These are phyloP conservation scores for Aplosporella prunicola DNA, from an alignment of 2,329 filamentous ascomycete species.

Conservation along the genomic window DNA sequence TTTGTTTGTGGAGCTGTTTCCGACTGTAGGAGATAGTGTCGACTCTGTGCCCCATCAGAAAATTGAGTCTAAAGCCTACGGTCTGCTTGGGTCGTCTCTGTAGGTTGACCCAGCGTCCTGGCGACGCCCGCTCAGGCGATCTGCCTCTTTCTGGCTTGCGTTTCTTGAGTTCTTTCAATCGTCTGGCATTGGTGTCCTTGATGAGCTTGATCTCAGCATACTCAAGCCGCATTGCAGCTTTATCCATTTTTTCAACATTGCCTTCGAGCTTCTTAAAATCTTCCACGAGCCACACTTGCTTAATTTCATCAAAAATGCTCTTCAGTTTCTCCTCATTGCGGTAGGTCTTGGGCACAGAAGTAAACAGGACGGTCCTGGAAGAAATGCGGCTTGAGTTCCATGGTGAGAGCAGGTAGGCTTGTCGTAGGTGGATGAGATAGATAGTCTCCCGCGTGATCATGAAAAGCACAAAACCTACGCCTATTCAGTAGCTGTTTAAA, in stretches of 20 bases:
- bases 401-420: slow-evolving; percentile 38
- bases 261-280: slow-evolving; percentile 36
- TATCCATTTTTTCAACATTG: slow-evolving; percentile 36
- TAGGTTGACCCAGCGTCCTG: slow-evolving; percentile 22
- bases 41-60: slow-evolving; percentile 34
- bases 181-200: slow-evolving; percentile 51
- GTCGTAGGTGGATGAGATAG: slow-evolving; percentile 69
- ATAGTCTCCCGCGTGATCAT: slow-evolving; percentile 80
- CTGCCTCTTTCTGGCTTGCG: slow-evolving; percentile 33
- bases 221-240: slow-evolving; percentile 35
- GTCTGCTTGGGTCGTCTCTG: slow-evolving; percentile 32
- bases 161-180: slow-evolving; percentile 56
- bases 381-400: slow-evolving; percentile 36
- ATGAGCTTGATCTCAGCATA: slow-evolving; percentile 36
- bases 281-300: slow-evolving; percentile 38
- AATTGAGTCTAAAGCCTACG: slow-evolving; percentile 23
- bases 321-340: slow-evolving; percentile 32
- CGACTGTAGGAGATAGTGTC: slow-evolving; percentile 83
- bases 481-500: background rate
- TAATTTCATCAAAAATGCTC: slow-evolving; percentile 30
- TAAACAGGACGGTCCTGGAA: slow-evolving; percentile 39
- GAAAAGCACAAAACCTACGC: slow-evolving; percentile 37
- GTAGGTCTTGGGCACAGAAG: slow-evolving; percentile 35
- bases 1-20: slow-evolving; percentile 60
- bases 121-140: background rate